These are phyloP conservation scores for Funneliformis geosporum DNA, from an alignment of 192 early-diverging fungal genomes.

Conservation along the genomic window DNA sequence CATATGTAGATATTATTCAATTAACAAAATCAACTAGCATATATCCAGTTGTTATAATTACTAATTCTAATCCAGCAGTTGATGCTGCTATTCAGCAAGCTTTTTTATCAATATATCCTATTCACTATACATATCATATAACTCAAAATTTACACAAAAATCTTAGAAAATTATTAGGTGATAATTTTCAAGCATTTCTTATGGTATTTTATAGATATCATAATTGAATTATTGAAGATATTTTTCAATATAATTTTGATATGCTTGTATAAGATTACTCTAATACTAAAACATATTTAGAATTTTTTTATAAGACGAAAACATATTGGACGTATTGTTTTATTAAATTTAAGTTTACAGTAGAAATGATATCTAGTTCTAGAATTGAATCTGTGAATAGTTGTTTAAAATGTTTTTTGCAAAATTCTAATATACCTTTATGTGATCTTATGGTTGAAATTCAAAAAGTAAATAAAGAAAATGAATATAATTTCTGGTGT, in stretches of 20 bases:
- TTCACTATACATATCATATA: neutral
- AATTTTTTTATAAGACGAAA: neutral
- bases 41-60: neutral
- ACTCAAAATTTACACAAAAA: neutral
- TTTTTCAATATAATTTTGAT: neutral
- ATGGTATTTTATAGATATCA: neutral
- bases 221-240: neutral
- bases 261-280: neutral
- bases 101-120: neutral
- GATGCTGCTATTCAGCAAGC: neutral
- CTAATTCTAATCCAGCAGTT: neutral
- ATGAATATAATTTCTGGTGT: neutral
- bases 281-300: neutral
- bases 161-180: neutral
- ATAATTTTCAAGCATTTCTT: neutral
- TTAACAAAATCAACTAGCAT: neutral
- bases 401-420: neutral
- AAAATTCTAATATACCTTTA: neutral
- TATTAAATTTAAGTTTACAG: slow-evolving; percentile 3
- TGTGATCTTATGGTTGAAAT: neutral
- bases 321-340: neutral
- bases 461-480: neutral
- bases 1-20: neutral
- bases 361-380: neutral
- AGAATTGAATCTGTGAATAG: neutral